phyloP scores from a whole-genome alignment of 2,329 filamentous ascomycete species.

The Meredithiella fracta region DNA sequence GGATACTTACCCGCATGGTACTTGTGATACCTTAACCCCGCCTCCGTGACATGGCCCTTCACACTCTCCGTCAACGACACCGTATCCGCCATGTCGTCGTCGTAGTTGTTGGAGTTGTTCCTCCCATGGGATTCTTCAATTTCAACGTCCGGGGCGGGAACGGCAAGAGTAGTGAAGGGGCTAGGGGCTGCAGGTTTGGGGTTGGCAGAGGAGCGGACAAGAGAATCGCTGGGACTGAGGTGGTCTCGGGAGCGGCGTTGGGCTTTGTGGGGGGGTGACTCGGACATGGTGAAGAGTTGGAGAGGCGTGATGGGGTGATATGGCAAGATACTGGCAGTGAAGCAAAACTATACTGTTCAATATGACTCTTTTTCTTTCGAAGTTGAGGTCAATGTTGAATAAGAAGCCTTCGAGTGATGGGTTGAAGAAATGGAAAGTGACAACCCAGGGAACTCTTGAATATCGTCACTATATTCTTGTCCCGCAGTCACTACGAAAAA shows the following conservation, averaged over 20 bases:
- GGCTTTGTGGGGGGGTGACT: conserved; percentile 9
- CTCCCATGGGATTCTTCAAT: too few relatives aligned
- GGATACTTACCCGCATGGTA: conserved; percentile 25
- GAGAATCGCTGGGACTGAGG: not conserved
- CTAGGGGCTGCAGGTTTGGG: too few relatives aligned
- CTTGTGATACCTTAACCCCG: conserved; percentile 30
- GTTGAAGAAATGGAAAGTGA: not conserved
- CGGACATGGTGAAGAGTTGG: not conserved
- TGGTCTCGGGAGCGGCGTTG: conserved; percentile 2
- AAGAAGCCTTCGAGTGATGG: not conserved
- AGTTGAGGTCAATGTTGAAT: too few relatives aligned
- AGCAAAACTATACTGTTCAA: too few relatives aligned
- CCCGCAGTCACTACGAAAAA: not conserved
- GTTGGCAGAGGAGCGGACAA: not conserved
- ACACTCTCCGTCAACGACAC: conserved; percentile 28
- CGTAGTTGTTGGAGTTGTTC: too few relatives aligned
- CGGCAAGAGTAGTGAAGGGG: too few relatives aligned
- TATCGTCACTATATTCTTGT: not conserved
- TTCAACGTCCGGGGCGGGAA: too few relatives aligned
- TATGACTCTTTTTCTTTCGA: too few relatives aligned
- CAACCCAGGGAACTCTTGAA: not conserved
- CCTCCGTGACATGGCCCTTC: conserved; percentile 27
- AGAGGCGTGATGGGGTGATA: not conserved
- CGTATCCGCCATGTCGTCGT: conserved; percentile 18
- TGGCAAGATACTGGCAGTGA: too few relatives aligned